Evolutionary conservation across 1,139 yeast species (phyloP).

Genomic region (Diutina siamensis): DNA sequence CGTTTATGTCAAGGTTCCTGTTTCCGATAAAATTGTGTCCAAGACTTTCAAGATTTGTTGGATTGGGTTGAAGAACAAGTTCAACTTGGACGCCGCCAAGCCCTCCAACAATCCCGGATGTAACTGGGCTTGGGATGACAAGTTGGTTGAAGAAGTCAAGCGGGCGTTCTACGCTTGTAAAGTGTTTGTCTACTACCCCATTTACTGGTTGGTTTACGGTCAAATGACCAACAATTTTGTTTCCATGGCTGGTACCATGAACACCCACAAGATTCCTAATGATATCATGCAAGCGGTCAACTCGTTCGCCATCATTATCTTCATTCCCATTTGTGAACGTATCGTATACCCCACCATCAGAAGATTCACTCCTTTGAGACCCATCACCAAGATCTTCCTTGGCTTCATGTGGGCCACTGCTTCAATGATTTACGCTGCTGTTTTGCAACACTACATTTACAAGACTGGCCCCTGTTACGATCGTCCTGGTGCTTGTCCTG

Average conservation of each 20-base stretch:
- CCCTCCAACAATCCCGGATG: constrained; percentile 37
- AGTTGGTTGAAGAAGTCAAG: constrained; percentile 51
- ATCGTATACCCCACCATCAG: constrained; percentile 45
- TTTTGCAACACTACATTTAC: constrained; percentile 67
- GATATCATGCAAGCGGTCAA: constrained; percentile 55
- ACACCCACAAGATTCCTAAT: constrained; percentile 52
- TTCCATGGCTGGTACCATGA: constrained; percentile 56
- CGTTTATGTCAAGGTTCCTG: constrained; percentile 47
- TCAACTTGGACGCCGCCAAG: constrained; percentile 41
- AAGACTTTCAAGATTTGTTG: constrained; percentile 39
- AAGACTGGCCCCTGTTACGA: constrained; percentile 69
- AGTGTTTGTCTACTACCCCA: constrained; percentile 49
- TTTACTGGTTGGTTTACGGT: constrained; percentile 59
- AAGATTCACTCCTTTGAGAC: constrained; percentile 45
- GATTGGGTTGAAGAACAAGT: constrained; percentile 36
- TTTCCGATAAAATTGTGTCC: constrained; percentile 51
- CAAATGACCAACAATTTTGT: constrained; percentile 57
- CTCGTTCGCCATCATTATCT: constrained; percentile 48
- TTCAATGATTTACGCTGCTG: constrained; percentile 74
- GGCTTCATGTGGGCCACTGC: constrained; percentile 67
- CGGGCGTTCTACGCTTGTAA: constrained; percentile 52
- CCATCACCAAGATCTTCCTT: constrained; percentile 61
- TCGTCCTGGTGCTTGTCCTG: constrained; percentile 25
- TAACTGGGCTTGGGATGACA: constrained; percentile 44
- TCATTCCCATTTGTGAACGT: constrained; percentile 49